phyloP scores from a whole-genome alignment of 1,139 yeast genomes.

The Debaryomyces nepalensis region DNA sequence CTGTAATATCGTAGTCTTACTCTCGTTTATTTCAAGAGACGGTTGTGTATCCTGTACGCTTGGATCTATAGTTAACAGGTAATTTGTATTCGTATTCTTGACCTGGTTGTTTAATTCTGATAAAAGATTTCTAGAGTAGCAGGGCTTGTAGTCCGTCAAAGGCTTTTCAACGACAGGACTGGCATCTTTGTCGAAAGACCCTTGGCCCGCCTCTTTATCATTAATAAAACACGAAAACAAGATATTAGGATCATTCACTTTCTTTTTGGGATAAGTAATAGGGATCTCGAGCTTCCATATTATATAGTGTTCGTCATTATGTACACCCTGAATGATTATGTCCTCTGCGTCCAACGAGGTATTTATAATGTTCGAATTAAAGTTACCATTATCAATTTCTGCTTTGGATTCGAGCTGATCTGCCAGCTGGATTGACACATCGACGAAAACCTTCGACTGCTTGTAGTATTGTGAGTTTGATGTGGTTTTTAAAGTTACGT shows the following conservation, averaged over 20 bases:
- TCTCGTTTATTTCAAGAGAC: constrained; percentile 3
- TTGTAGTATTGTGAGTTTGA: constrained; percentile 12
- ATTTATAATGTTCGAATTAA: constrained; percentile 23
- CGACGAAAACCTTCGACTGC: constrained; percentile 26
- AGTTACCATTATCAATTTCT: constrained; percentile 15
- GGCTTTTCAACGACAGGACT: constrained; percentile 12
- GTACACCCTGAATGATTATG: constrained; percentile 18
- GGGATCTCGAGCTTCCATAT: constrained; percentile 44
- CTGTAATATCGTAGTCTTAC: constrained; percentile 3
- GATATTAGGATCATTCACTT: constrained; percentile 36
- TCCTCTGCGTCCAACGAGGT: constrained; percentile 19
- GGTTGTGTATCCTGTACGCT: constrained; percentile 8
- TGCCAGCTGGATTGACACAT: constrained; percentile 35
- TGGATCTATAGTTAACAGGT: constrained; percentile 7
- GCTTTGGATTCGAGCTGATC: constrained; percentile 22
- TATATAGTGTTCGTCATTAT: constrained; percentile 18
- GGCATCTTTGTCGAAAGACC: constrained; percentile 5
- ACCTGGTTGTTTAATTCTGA: constrained; percentile 30
- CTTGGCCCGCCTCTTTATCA: constrained; percentile 16
- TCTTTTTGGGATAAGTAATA: constrained; percentile 42
- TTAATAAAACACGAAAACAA: constrained; percentile 30
- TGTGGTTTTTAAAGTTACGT: constrained; percentile 27
- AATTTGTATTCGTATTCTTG: not conserved
- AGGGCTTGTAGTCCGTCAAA: constrained; percentile 29
- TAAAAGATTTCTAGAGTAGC: constrained; percentile 26